phyloP scores from a whole-genome alignment of 2,329 filamentous ascomycete genomes.

The Xylariaceae sp. region DNA sequence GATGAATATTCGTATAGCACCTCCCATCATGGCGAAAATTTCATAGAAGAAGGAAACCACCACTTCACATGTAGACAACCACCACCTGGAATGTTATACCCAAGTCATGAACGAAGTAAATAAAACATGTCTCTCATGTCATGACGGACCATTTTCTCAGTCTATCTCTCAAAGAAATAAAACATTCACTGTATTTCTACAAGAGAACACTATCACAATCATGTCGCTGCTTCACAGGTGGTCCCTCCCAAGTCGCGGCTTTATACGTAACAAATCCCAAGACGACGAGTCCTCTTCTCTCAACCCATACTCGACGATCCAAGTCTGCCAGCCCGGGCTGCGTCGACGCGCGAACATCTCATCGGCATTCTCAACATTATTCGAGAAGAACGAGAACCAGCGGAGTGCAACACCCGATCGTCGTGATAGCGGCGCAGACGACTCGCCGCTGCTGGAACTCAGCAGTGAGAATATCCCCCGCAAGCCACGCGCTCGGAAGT shows the following conservation, averaged over 20 bases:
- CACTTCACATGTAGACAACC: not conserved
- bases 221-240: slow-evolving; percentile 20
- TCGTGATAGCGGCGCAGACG: not conserved
- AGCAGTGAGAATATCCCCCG: slow-evolving; percentile 11
- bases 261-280: slow-evolving; percentile 6
- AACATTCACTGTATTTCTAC: slow-evolving; percentile 8
- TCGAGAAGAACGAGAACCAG: slow-evolving; percentile 17
- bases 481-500: too few relatives aligned
- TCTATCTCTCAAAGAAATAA: not conserved
- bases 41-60: not conserved
- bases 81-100: not conserved
- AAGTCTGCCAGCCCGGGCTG: slow-evolving; percentile 9
- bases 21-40: not conserved
- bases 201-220: not conserved
- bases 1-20: not conserved
- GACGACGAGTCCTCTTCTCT: slow-evolving; percentile 4
- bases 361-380: slow-evolving; percentile 14
- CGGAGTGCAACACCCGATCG: not conserved
- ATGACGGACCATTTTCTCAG: not conserved
- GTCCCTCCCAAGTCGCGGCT: slow-evolving; percentile 19
- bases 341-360: slow-evolving; percentile 14
- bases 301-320: slow-evolving; percentile 12
- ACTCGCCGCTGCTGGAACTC: not conserved
- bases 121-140: not conserved
- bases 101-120: too few relatives aligned